These are phyloP conservation scores for Teunomyces funiuensis DNA, from an alignment of 805 yeast genomes.

Conservation along the genomic window DNA sequence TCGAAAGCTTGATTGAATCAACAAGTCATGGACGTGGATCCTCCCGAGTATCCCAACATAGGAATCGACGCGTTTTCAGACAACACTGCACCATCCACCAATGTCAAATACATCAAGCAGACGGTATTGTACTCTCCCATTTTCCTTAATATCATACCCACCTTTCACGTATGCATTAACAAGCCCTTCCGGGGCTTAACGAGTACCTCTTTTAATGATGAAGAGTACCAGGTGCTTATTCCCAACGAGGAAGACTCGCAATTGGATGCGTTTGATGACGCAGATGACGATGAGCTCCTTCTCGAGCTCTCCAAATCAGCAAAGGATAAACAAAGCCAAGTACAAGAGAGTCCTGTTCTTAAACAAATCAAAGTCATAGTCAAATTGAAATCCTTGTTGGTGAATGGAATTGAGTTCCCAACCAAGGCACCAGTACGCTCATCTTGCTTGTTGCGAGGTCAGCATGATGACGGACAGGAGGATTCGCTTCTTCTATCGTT, in stretches of 20 bases:
- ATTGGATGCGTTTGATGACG: constrained; percentile 37
- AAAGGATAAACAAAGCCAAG: not conserved
- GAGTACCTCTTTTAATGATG: constrained; percentile 36
- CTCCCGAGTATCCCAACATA: constrained; percentile 12
- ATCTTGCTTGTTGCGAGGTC: constrained; percentile 27
- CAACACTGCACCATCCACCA: not conserved
- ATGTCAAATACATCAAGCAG: constrained; percentile 21
- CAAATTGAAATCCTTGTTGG: constrained; percentile 29
- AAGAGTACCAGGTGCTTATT: constrained; percentile 32
- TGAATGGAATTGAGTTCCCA: constrained; percentile 30
- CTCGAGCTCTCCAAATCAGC: constrained; percentile 4
- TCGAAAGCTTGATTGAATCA: not conserved
- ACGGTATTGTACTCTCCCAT: constrained; percentile 44
- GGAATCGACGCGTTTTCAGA: constrained; percentile 7
- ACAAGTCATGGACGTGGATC: constrained; percentile 13
- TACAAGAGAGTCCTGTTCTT: constrained; percentile 6
- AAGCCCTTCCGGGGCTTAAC: constrained; percentile 37
- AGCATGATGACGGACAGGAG: constrained; percentile 20
- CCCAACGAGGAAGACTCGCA: constrained; percentile 37
- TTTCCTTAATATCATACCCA: constrained; percentile 30
- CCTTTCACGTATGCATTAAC: constrained; percentile 29
- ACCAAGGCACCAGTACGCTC: constrained; percentile 33
- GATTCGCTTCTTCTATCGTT: constrained; percentile 42
- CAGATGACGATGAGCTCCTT: constrained; percentile 22
- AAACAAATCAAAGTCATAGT: constrained; percentile 27